Conservation (phyloP, 805 yeast species). For the Wickerhamiella nectarea region DNA sequence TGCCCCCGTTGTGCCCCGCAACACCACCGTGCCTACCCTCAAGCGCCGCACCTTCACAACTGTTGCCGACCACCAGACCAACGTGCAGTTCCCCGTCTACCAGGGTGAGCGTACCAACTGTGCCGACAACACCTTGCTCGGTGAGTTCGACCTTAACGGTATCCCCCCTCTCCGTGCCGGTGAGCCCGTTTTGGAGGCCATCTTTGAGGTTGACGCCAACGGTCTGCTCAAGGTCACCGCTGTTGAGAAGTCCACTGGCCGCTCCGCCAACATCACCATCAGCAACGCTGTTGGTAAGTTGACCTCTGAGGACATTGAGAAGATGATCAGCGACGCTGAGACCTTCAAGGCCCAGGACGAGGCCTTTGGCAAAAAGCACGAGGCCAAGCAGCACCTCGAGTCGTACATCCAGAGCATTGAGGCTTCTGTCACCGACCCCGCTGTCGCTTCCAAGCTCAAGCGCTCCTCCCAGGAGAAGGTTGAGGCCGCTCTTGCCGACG, state of each 20-base stretch:
- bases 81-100: slow-evolving; percentile 91
- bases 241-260: slow-evolving; percentile 96
- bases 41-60: slow-evolving; percentile 95
- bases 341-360: slow-evolving; percentile 95
- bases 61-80: slow-evolving; percentile 96
- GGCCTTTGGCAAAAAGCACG: slow-evolving; percentile 83
- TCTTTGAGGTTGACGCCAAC: slow-evolving; percentile 93
- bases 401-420: slow-evolving; percentile 89
- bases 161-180: slow-evolving; percentile 99
- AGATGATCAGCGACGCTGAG: slow-evolving; percentile 97
- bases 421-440: slow-evolving; percentile 63
- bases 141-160: slow-evolving; percentile 92
- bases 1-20: slow-evolving; percentile 97
- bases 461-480: slow-evolving; percentile 23
- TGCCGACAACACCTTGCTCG: slow-evolving; percentile 88
- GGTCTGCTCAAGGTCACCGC: slow-evolving; percentile 96
- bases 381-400: slow-evolving; percentile 90
- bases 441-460: slow-evolving; percentile 54
- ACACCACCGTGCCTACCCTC: slow-evolving; percentile 95
- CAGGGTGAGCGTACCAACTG: slow-evolving; percentile 98
- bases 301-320: slow-evolving; percentile 93
- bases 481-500: slow-evolving; percentile 23
- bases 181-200: slow-evolving; percentile 95
- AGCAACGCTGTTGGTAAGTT: slow-evolving; percentile 98
- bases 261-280: slow-evolving; percentile 91